Base-by-base conservation (phyloP, 352 stramenopile genomes). In the Pythium grandisporangium region DNA sequence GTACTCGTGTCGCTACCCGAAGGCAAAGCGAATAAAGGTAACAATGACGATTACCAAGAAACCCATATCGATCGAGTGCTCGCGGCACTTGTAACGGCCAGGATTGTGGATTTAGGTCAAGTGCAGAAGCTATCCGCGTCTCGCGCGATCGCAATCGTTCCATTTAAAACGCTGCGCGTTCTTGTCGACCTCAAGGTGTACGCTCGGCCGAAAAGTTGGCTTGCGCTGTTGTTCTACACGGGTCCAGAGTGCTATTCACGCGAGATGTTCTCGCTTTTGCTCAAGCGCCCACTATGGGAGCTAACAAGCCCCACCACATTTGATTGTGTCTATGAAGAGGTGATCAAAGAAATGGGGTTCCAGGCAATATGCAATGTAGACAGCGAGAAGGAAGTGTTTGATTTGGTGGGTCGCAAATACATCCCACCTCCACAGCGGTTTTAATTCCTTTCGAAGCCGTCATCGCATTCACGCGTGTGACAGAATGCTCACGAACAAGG, bases 181-280 rank as follows among this genome's bases (percentile, higher is more conserved):
- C 45, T 90, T 7, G 50, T 90, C 22, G 76, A 93, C 41, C 40
- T 90, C 17, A 93, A 90, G 37, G 63, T 80, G 17, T 84, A 70
- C 33, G 23, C 45, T 17, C 63, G 57, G 0, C 76, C 76, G 2
- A 58, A 50, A 45, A 88, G 68, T 27, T 88, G 66, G 67, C 66
- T 89, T 40, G 76, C 68, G 3, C 44, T 89, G 52, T 38, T 86
- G 22, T 89, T 85, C 39, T 93, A 81, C 47, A 89, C 75, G 5
- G 74, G 76, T 2, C 72, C 74, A 2, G 72, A 86, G 29, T 37
- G 40, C 30, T 90, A 84, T 45, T 61, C 54, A 3, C 22, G 61
- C 2, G 39, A 48, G 21, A 84, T 81, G 27, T 79, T 80, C 21
- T 48, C 55, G 0, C 29, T 43, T 5, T 44, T 86, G 6, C 47